Base-by-base conservation (phyloP, 1,284 basidiomycete species). In the Tilletia caries region DNA sequence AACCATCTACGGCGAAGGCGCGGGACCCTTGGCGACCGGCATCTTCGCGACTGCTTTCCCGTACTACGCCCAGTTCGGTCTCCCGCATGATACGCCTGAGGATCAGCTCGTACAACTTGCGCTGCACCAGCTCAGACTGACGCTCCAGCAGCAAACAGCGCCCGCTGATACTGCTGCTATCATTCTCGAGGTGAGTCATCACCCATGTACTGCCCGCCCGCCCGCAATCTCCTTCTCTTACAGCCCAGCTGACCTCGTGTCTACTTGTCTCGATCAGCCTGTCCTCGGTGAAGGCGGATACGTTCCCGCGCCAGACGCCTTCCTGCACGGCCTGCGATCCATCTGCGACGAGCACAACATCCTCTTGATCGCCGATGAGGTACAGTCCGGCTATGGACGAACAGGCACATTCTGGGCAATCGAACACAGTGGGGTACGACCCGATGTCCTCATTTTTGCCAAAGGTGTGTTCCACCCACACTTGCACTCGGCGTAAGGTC, bases 221-320 rank as follows among this genome's bases (percentile, higher is more conserved):
- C 15, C 10, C 2, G 37, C 37, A 41, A 15, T 6, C 10, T 41
- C 37, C 37, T 41, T 1, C 37, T 41, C 37, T 13, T 1, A 6
- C 10, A 15, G 15, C 15, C 8, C 15, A 41, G 54, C 23, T 58
- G 25, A 58, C 25, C 3, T 58, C 8, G 10, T 4, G 25, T 1
- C 27, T 8, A 6, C 34, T 18, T 18, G 32, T 33, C 32, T 18
- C 33, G 29, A 18, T 29, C 58, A 98, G 86, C 91, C 95, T 66
- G 90, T 97, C 12, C 87, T 98, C 34, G 94, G 93, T 44, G 93
- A 97, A 85, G 93, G 86, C 64, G 95, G 95, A 2, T 98, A 98
- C 85, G 91, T 97, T 20, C 90, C 92, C 29, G 92, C 94, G 0
- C 92, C 94, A 0, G 79, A 89, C 0, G 87, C 89, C 32, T 98